Conservation (phyloP, 805 yeast genomes). For the Candida succiphila region DNA sequence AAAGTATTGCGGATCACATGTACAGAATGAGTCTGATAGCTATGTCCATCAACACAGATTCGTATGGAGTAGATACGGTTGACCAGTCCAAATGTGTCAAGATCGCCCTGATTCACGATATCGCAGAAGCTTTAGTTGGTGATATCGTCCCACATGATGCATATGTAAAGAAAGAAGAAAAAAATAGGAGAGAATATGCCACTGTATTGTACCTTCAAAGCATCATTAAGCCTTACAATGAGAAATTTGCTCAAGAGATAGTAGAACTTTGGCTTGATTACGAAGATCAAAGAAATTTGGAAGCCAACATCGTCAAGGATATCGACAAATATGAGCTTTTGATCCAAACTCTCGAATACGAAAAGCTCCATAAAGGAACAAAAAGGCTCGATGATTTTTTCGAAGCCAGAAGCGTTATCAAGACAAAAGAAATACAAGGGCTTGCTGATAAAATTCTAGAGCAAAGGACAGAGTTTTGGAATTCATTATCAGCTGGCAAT, state of each 20-base stretch:
- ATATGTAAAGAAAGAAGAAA: constrained; percentile 60
- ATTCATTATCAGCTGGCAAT: no score
- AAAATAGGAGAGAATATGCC: constrained; percentile 69
- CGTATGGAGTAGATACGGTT: constrained; percentile 13
- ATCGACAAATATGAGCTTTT: constrained; percentile 86
- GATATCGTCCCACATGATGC: constrained; percentile 82
- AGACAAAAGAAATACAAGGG: constrained; percentile 57
- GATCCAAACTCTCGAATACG: constrained; percentile 78
- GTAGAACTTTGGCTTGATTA: constrained; percentile 77
- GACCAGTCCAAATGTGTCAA: constrained; percentile 65
- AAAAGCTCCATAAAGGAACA: constrained; percentile 46
- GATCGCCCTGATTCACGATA: constrained; percentile 86
- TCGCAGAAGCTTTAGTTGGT: constrained; percentile 90
- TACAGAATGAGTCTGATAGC: constrained; percentile 83
- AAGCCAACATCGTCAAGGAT: constrained; percentile 88
- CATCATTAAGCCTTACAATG: constrained; percentile 57
- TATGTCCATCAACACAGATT: constrained; percentile 44
- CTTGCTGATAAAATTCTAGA: constrained; percentile 54
- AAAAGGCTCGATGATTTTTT: constrained; percentile 64
- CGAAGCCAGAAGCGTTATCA: constrained; percentile 48
- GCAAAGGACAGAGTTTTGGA: constrained; percentile 36
- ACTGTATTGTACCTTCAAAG: constrained; percentile 60
- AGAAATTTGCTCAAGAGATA: constrained; percentile 51
- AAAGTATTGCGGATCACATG: constrained; percentile 91
- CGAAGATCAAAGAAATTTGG: constrained; percentile 71